Evolutionary conservation across 441 rosid genomes (phyloP).

Genomic region (Adansonia grandidieri): DNA sequence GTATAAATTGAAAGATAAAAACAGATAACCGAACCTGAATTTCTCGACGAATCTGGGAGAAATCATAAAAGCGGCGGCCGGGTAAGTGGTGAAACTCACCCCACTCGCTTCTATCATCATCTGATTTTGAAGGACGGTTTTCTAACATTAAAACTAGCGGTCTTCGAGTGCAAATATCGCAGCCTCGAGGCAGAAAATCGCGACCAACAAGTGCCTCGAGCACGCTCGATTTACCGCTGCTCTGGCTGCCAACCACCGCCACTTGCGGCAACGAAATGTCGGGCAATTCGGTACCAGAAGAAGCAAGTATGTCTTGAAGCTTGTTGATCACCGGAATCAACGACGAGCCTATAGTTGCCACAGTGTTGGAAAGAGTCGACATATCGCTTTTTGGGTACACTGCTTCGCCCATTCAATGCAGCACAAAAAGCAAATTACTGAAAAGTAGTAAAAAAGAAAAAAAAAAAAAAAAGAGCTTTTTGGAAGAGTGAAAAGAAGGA

Average conservation of each 20-base stretch:
- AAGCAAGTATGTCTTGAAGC: slow-evolving; percentile 46
- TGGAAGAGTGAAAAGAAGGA: background rate
- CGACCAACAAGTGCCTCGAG: slow-evolving; percentile 73
- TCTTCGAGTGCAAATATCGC: slow-evolving; percentile 69
- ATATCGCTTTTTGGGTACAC: background rate
- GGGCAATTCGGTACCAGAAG: slow-evolving; percentile 37
- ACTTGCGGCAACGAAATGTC: slow-evolving; percentile 61
- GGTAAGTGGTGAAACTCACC: slow-evolving; percentile 68
- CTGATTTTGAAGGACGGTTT: slow-evolving; percentile 32
- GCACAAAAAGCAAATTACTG: background rate
- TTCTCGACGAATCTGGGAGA: slow-evolving; percentile 54
- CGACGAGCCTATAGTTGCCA: slow-evolving; percentile 42
- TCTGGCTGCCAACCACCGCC: slow-evolving; percentile 76
- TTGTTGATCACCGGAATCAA: slow-evolving; percentile 46
- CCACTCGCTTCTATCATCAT: slow-evolving; percentile 50
- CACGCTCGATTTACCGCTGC: slow-evolving; percentile 85
- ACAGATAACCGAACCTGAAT: slow-evolving; percentile 47
- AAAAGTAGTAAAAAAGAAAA: background rate
- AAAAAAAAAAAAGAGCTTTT: background rate
- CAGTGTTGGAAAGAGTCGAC: background rate
- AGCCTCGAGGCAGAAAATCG: slow-evolving; percentile 71
- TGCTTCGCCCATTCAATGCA: slow-evolving; percentile 4
- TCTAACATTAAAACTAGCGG: slow-evolving; percentile 66
- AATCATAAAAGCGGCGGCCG: slow-evolving; percentile 54
- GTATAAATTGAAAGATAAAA: background rate